These are phyloP conservation scores for Pseudonitzschia delicatissima DNA, from an alignment of 108 stramenopile genomes.

Conservation along the genomic window DNA sequence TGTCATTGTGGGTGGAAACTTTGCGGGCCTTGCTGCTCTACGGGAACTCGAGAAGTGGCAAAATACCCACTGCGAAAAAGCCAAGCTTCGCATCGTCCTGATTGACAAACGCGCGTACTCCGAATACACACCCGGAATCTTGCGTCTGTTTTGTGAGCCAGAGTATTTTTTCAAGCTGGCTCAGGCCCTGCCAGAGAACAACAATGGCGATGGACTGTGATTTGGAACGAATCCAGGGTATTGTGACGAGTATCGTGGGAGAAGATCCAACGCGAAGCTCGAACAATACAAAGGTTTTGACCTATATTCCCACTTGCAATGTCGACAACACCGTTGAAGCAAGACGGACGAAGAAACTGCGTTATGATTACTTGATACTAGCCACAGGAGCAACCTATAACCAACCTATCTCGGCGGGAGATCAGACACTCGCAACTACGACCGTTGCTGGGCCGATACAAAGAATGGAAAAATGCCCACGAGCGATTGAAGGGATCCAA, in stretches of 20 bases:
- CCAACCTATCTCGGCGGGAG: constrained; percentile 17
- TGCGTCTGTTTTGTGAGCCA: constrained; percentile 32
- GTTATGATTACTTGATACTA: constrained; percentile 31
- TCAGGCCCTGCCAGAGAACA: constrained; percentile 8
- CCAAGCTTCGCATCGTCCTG: constrained; percentile 8
- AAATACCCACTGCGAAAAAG: neutral
- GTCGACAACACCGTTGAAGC: neutral
- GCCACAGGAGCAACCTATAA: constrained; percentile 28
- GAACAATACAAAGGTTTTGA: constrained; percentile 9
- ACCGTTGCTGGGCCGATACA: neutral
- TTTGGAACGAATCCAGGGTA: constrained; percentile 19
- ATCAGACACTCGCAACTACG: neutral
- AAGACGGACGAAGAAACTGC: neutral
- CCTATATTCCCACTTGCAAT: constrained; percentile 2
- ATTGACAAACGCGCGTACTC: constrained; percentile 28
- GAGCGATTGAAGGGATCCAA: constrained; percentile 1
- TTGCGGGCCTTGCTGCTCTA: constrained; percentile 27
- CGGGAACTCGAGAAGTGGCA: constrained; percentile 8
- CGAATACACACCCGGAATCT: constrained; percentile 34
- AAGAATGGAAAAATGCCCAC: constrained; percentile 14
- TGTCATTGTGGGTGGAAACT: constrained; percentile 30
- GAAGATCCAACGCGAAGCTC: neutral
- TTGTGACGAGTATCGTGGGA: constrained; percentile 11
- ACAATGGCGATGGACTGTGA: neutral
- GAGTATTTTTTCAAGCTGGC: constrained; percentile 12